Base-by-base conservation (phyloP, 257 asterid genomes). In the Gentiana dahurica region DNA sequence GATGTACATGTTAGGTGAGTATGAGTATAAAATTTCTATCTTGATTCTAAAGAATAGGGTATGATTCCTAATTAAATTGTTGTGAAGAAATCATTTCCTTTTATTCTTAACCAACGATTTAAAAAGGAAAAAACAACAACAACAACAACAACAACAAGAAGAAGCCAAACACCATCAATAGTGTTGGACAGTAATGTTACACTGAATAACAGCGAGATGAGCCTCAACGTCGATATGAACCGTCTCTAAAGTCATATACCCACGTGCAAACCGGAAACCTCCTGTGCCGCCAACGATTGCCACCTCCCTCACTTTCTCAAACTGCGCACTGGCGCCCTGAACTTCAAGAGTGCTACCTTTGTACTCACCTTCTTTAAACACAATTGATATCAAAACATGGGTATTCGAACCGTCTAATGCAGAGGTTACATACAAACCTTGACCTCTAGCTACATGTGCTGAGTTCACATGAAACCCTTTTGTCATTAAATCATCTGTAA, bases 301-400 rank as follows among this genome's bases (percentile, higher is more conserved):
- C 61, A 57, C 61, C 37, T 57, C 61, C 4, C 61, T 36, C 4
- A 57, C 61, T 24, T 15, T 57, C 24, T 39, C 61, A 44, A 57
- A 41, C 24, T 57, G 61, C 44, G 50, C 49, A 41, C 61, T 57
- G 3, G 50, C 34, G 1, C 61, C 61, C 43, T 57, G 61, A 8
- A 57, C 37, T 9, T 44, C 61, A 10, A 57, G 8, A 4, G 43
- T 57, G 52, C 61, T 57, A 8, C 61, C 61, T 2, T 43, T 57
- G 32, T 57, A 41, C 36, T 57, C 51, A 13, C 50, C 61, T 11
- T 57, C 12, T 4, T 39, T 57, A 37, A 57, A 57, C 5, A 41
- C 61, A 44, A 57, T 57, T 2, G 61, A 57, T 38, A 57, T 9
- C 10, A 57, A 1, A 41, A 57, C 61, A 33, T 57, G 61, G 1